Evolutionary conservation across 2,329 filamentous ascomycete species (phyloP).

Genomic region (Ceratocystis huliohia): DNA sequence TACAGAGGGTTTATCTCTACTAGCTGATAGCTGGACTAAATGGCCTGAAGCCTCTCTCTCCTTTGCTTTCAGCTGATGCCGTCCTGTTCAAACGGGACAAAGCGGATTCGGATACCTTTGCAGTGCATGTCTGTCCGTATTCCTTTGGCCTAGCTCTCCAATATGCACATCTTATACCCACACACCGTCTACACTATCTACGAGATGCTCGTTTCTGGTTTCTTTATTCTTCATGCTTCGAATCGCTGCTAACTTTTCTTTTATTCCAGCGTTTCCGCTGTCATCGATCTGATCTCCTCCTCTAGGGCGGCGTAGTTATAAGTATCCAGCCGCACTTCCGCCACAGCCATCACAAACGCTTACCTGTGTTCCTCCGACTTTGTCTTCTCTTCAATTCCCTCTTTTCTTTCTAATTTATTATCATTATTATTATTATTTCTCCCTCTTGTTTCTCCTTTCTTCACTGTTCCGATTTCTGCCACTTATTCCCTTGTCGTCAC

Average conservation of each 20-base stretch:
- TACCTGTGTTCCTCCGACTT: background rate
- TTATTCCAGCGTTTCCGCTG: background rate
- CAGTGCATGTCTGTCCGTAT: background rate
- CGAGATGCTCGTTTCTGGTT: background rate
- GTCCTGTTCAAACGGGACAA: background rate
- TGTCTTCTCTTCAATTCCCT: background rate
- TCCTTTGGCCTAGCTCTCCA: background rate
- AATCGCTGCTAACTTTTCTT: background rate
- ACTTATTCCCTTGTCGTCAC: slow-evolving; percentile 6
- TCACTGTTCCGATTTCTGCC: slow-evolving; percentile 11
- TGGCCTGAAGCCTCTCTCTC: background rate
- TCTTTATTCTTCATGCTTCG: background rate
- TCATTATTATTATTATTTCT: background rate
- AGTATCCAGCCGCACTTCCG: background rate
- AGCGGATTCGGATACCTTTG: background rate
- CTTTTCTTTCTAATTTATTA: background rate
- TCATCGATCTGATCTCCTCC: background rate
- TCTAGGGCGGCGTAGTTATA: background rate
- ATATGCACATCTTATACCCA: background rate
- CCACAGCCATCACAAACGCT: background rate
- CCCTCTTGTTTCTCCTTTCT: slow-evolving; percentile 6
- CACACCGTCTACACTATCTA: background rate
- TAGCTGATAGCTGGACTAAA: background rate
- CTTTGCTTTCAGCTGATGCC: slow-evolving; percentile 2
- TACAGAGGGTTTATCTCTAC: background rate